Evolutionary conservation across 768 basidiomycete genomes (phyloP).

Genomic region (Amanita molliuscula): DNA sequence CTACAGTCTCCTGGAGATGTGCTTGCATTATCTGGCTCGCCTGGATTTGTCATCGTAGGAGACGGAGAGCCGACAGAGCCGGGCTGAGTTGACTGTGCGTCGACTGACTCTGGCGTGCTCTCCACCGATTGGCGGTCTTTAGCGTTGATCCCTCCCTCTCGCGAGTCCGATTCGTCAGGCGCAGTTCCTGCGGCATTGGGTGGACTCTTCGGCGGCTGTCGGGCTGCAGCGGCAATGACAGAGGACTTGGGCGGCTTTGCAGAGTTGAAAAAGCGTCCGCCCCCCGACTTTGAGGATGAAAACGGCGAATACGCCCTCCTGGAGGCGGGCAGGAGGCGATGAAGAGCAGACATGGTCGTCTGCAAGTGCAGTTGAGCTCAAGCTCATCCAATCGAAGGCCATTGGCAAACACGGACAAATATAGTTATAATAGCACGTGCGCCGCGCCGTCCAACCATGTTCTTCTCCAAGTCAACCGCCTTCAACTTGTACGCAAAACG

Average conservation of each 20-base stretch:
- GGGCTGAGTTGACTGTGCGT: neutral
- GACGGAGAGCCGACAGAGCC: neutral
- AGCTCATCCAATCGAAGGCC: neutral
- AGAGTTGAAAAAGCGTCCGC: constrained; percentile 67
- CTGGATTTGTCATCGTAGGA: neutral
- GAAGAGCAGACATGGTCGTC: constrained; percentile 37
- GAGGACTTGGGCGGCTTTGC: constrained; percentile 52
- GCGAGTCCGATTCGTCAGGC: constrained; percentile 12
- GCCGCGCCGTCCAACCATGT: neutral
- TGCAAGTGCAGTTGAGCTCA: neutral
- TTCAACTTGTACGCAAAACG: constrained; percentile 1
- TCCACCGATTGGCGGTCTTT: neutral
- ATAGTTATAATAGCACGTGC: neutral
- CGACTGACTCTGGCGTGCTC: neutral
- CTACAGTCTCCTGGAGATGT: neutral
- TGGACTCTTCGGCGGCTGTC: neutral
- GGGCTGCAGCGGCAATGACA: constrained; percentile 21
- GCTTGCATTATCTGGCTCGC: neutral
- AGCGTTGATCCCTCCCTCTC: constrained; percentile 9
- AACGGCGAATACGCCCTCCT: constrained; percentile 66
- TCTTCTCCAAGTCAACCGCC: neutral
- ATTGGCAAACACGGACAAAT: constrained; percentile 1
- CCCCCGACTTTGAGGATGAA: constrained; percentile 69
- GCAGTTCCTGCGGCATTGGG: constrained; percentile 16
- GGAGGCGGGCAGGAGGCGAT: constrained; percentile 38